Base-by-base conservation (phyloP, 2,329 filamentous ascomycete species). In the Penicillium psychrosexuale region DNA sequence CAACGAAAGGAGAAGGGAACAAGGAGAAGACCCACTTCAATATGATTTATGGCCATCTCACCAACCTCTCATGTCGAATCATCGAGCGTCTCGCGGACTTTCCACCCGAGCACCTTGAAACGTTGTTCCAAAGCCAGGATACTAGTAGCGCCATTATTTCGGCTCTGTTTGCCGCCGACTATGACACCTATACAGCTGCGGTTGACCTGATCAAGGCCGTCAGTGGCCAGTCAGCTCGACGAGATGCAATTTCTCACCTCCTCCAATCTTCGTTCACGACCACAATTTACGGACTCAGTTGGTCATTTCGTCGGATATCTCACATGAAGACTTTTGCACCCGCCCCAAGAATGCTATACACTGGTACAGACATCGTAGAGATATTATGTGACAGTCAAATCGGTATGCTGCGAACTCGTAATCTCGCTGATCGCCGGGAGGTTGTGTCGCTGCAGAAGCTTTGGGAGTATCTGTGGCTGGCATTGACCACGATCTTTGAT, bases 391-490 rank as follows among this genome's bases (percentile, higher is more conserved):
- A 86, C 61, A 79, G 79, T n/a, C 80, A 84, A 59, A 80, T 82
- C 55, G 82, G 84, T 58, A 75, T 86, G 53, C 75, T 89, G n/a
- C 78, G 85, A 55, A 82, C 80, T 46, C 76, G 76, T 53, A 73
- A 79, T 53, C 72, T 91, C 28, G 67, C 70, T 11, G 82, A 84
- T 28, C 70, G 78, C 1, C 81, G 80, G 54, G 88, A 93, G 61
- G 80, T 83, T 12, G 78, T 82, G 34, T 84, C 86, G 3, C 80
- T 95, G 13, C 81, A 88, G 66, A 82, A 82, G 34, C 90, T 95
- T 76, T 99, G 95, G 95, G 82, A 85, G 57, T 83, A 84, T 53
- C 83, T 92, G 63, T 99, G 95, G 95, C 82, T 83, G 53, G 86
- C 86, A 43, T 80, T 97, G 40, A 87, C 87, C 39, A 86, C 88